A percentile compares a stretch with the other conserved stretches of the same genome.
Evolutionary conservation across 2,329 filamentous ascomycete species (phyloP).

Genomic region (Falciphora oryzae): DNA sequence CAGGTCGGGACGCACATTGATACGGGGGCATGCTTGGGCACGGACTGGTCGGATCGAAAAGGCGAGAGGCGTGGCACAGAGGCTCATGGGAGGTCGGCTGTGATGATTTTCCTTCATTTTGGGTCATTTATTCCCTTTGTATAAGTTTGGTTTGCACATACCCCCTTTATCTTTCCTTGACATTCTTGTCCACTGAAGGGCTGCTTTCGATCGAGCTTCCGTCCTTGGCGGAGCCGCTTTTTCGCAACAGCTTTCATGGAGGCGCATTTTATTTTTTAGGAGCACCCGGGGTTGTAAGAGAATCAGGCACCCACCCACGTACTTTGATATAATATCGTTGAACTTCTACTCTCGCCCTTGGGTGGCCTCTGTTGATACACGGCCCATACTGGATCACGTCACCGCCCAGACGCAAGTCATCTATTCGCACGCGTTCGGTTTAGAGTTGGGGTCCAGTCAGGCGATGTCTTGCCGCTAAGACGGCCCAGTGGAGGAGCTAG

Average conservation of each 20-base stretch:
- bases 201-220: too few relatives aligned
- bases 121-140: not conserved
- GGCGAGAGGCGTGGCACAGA: not conserved
- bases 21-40: not conserved
- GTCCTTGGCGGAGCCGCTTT: not conserved
- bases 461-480: too few relatives aligned
- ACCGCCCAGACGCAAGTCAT: too few relatives aligned
- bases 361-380: too few relatives aligned
- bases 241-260: not conserved
- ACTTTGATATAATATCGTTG: not conserved
- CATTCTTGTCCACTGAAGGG: not conserved
- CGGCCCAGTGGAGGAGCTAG: too few relatives aligned
- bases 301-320: not conserved
- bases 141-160: constrained; percentile 9
- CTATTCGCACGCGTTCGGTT: too few relatives aligned
- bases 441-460: too few relatives aligned
- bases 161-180: constrained; percentile 1
- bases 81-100: not conserved
- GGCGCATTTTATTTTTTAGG: not conserved
- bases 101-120: not conserved
- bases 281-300: not conserved
- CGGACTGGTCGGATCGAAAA: not conserved
- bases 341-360: not conserved
- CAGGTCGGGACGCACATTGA: not conserved
- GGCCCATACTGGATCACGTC: too few relatives aligned